These are phyloP conservation scores for Hyphopichia buzzinii DNA, from an alignment of 1,139 yeast species.

Conservation along the genomic window DNA sequence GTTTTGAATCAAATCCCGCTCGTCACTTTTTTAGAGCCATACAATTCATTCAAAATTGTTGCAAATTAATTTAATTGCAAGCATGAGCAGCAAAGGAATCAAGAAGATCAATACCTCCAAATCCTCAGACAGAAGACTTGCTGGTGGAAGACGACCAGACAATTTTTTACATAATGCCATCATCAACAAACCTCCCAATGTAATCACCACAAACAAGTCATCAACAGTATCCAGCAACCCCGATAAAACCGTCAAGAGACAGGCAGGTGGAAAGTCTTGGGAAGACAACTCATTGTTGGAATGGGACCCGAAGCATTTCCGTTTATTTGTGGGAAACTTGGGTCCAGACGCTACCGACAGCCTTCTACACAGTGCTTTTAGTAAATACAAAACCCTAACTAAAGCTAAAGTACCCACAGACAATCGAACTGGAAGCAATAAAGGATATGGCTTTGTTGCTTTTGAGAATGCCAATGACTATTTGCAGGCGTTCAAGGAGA, in stretches of 20 bases:
- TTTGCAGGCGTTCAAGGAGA: constrained; percentile 65
- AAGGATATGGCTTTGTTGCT: constrained; percentile 73
- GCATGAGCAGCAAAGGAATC: neutral
- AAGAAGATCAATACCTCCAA: constrained; percentile 25
- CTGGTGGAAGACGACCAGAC: constrained; percentile 47
- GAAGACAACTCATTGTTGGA: constrained; percentile 46
- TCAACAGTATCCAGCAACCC: neutral
- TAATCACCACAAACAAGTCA: constrained; percentile 5
- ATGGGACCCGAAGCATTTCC: constrained; percentile 69
- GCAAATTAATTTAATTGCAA: neutral
- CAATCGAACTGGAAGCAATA: constrained; percentile 40
- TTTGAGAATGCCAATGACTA: constrained; percentile 63
- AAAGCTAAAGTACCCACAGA: constrained; percentile 58
- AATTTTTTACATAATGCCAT: constrained; percentile 32
- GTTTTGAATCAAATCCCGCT: too few relatives aligned
- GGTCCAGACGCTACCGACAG: constrained; percentile 68
- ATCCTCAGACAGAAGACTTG: constrained; percentile 52
- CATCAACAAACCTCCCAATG: constrained; percentile 3
- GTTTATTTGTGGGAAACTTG: constrained; percentile 72
- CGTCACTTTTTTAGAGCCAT: too few relatives aligned
- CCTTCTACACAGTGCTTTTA: constrained; percentile 50
- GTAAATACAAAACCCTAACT: constrained; percentile 46
- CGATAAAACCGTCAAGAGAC: constrained; percentile 33
- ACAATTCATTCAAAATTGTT: neutral
- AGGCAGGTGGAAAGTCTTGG: constrained; percentile 49